A percentile compares a stretch with the other conserved stretches of the same genome.
Evolutionary conservation across 1,284 basidiomycete species (phyloP).

Genomic region (Cutaneotrichosporon arboriforme): DNA sequence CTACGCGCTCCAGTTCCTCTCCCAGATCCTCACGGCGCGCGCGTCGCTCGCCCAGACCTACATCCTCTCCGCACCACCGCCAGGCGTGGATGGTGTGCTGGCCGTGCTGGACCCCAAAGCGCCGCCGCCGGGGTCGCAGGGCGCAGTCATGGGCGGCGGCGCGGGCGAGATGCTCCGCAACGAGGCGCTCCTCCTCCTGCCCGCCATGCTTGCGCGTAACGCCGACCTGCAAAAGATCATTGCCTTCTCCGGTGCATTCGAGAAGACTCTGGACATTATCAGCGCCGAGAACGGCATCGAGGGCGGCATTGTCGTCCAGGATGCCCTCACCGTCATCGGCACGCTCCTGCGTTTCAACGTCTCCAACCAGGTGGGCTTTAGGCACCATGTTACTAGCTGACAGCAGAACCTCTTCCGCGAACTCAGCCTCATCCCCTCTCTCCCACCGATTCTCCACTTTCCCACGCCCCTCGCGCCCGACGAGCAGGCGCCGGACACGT

Average conservation of each 20-base stretch:
- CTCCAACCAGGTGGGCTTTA: conserved; percentile 76
- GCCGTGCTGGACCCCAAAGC: conserved; percentile 39
- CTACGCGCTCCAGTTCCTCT: conserved; percentile 76
- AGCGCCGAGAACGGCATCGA: conserved; percentile 84
- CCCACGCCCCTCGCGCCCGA: conserved; percentile 63
- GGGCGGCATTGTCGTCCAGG: conserved; percentile 79
- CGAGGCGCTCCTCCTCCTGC: conserved; percentile 75
- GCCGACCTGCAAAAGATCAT: conserved; percentile 95
- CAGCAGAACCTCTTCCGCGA: conserved; percentile 92
- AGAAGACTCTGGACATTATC: conserved; percentile 87
- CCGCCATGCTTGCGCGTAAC: conserved; percentile 75
- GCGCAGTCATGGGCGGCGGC: conserved; percentile 34
- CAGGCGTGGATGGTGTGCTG: conserved; percentile 44
- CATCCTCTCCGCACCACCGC: conserved; percentile 57
- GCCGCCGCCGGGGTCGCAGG: conserved; percentile 19
- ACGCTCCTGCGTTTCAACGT: conserved; percentile 83
- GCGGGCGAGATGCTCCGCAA: conserved; percentile 47
- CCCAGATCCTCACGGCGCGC: conserved; percentile 70
- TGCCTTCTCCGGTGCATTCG: conserved; percentile 95
- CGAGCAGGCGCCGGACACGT: conserved; percentile 74
- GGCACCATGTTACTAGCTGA: not conserved
- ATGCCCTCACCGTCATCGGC: conserved; percentile 79
- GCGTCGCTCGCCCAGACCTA: conserved; percentile 76
- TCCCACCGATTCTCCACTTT: conserved; percentile 80
- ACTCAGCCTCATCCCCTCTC: conserved; percentile 71